Base-by-base conservation (phyloP, 1,139 yeast genomes). In the Lodderomyces elongisporus region DNA sequence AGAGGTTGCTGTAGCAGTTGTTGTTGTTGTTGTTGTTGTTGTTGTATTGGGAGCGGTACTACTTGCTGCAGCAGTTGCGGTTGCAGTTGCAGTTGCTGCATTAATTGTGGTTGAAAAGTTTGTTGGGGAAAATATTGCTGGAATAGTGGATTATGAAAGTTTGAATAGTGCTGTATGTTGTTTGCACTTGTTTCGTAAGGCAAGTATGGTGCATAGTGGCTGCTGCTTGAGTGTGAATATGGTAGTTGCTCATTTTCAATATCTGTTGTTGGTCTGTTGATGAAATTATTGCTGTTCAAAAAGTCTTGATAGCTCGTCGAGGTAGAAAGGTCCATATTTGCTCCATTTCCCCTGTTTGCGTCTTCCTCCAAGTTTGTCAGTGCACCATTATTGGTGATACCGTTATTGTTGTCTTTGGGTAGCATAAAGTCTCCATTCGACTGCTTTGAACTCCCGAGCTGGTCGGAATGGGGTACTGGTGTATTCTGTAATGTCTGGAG, bases 251-350 rank as follows among this genome's bases (percentile, higher is more conserved):
- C 33, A 23, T 25, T 34, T 18, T 34, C 34, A 27, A 27, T 20
- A 15, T 31, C 29, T n/a, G 27, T 30, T 16, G 27, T 27, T 5
- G 36, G 30, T 32, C 45, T 30, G 30, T 47, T 45, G 17, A 53
- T 52, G 27, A 53, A 51, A 23, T 52, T 51, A 34, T 53, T 53
- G 27, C 47, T 53, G 23, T 42, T 47, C 9, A 53, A 40, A 27
- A 53, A 53, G 17, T 49, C 52, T 35, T 47, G 49, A 34, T 52
- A 52, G 33, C 48, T 51, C 14, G 49, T 27, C 21, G 32, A 22
- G 13, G 18, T 22, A 18, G 30, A 28, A 12, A 24, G 12, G 26
- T 24, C 10, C 8, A 7, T n/a, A 24, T 24, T 24, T 6, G 12
- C 22, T 20, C 10, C 22, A 7, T n/a, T n/a, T n/a, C n/a, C n/a